Evolutionary conservation across 306 rosid species (phyloP).

Genomic region (Prunus dulcis): DNA sequence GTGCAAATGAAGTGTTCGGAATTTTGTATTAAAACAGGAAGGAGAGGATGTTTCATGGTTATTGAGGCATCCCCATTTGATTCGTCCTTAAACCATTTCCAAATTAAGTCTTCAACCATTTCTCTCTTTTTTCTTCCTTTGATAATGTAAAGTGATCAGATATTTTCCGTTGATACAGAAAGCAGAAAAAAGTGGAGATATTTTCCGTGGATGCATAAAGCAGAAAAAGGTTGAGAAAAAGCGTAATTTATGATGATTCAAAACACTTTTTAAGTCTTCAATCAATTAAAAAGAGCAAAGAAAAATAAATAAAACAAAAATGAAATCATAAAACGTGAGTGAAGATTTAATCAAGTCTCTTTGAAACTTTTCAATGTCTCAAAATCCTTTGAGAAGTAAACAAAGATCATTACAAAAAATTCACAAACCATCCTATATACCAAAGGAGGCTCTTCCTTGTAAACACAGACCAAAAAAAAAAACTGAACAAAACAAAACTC

Average conservation of each 20-base stretch:
- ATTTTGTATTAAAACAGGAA: too few relatives aligned
- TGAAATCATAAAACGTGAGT: not conserved
- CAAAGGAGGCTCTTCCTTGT: slow-evolving; percentile 4
- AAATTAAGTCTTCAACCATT: too few relatives aligned
- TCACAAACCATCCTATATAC: slow-evolving; percentile 14
- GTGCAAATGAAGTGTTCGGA: too few relatives aligned
- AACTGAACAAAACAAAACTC: slow-evolving; percentile 29
- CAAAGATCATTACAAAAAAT: slow-evolving; percentile 17
- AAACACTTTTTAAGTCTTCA: too few relatives aligned
- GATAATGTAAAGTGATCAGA: not conserved
- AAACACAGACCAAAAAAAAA: slow-evolving; percentile 21
- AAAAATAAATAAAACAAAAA: not conserved
- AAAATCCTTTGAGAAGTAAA: slow-evolving; percentile 1
- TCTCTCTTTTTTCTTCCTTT: too few relatives aligned
- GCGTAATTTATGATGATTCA: too few relatives aligned
- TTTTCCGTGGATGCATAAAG: not conserved
- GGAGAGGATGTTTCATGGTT: too few relatives aligned
- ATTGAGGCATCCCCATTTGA: too few relatives aligned
- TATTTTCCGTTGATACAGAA: not conserved
- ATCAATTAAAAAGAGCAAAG: too few relatives aligned
- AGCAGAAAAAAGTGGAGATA: not conserved
- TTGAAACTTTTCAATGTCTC: slow-evolving; percentile 15
- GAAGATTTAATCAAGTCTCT: not conserved
- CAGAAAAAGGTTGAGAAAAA: not conserved
- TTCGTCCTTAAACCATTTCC: too few relatives aligned